phyloP scores from a whole-genome alignment of 768 basidiomycete genomes.

The Trametes sanguinea region DNA sequence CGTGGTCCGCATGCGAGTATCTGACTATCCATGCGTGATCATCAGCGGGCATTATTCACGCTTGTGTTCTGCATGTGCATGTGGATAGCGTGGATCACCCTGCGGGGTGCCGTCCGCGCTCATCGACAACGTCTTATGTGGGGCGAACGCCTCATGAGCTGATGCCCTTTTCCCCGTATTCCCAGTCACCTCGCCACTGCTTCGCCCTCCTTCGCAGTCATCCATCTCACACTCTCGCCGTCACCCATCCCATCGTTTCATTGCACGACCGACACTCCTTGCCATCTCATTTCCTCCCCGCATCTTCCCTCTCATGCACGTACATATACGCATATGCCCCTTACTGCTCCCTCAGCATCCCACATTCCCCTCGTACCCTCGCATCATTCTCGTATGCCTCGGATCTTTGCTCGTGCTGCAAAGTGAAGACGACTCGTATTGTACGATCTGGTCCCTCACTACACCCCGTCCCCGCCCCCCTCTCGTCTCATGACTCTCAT shows the following conservation, averaged over 20 bases:
- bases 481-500: too few species aligned
- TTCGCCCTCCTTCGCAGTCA: background rate
- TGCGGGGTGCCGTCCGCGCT: constrained; percentile 70
- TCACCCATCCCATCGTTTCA: background rate
- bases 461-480: background rate
- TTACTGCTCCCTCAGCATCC: background rate
- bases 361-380: background rate
- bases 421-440: background rate
- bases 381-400: too few species aligned
- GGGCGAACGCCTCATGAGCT: constrained; percentile 80
- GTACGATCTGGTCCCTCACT: constrained; percentile 1
- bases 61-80: constrained; percentile 58
- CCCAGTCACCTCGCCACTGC: too few species aligned
- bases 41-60: constrained; percentile 48
- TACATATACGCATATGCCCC: constrained; percentile 11
- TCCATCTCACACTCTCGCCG: background rate
- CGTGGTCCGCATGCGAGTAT: too few species aligned
- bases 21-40: background rate
- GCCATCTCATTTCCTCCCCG: background rate
- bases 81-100: constrained; percentile 60
- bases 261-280: constrained; percentile 1
- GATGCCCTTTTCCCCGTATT: constrained; percentile 19
- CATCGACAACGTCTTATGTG: constrained; percentile 76
- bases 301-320: constrained; percentile 1
- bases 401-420: background rate